Conservation (phyloP, 1,284 basidiomycete genomes). For the Ceratobasidium sp. region DNA sequence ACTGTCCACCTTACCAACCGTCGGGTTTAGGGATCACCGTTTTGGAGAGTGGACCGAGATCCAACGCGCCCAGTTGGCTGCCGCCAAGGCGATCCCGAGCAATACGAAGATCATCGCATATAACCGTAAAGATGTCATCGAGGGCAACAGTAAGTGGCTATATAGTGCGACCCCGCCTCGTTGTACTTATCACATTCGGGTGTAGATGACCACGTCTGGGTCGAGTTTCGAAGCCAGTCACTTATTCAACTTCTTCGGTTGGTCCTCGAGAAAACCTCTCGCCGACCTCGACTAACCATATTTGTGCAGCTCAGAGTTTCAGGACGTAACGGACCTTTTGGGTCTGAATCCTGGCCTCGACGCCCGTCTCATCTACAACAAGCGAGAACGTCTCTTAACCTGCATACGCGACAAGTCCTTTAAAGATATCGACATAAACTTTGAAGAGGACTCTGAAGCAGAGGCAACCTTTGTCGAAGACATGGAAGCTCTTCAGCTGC, state of each 20-base stretch:
- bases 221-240: constrained; percentile 22
- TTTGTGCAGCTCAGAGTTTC: not conserved
- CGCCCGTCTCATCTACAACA: constrained; percentile 21
- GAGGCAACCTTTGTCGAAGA: not conserved
- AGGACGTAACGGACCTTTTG: not conserved
- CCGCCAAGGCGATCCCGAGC: not conserved
- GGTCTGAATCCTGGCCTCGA: constrained; percentile 6
- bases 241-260: not conserved
- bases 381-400: not conserved
- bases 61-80: not conserved
- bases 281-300: no score
- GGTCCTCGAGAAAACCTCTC: not conserved
- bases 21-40: not conserved
- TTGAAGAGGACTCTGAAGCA: not conserved
- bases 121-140: not conserved
- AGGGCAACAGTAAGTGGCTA: not conserved
- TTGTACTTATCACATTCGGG: not conserved
- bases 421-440: not conserved
- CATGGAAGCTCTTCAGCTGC: not conserved
- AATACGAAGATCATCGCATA: constrained; percentile 20
- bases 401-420: constrained; percentile 3
- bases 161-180: not conserved
- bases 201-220: constrained; percentile 26
- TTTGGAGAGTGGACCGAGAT: not conserved
- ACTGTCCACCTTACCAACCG: not conserved